phyloP scores from a whole-genome alignment of 345 rosid genomes.

The Raphanus raphanistrum region DNA sequence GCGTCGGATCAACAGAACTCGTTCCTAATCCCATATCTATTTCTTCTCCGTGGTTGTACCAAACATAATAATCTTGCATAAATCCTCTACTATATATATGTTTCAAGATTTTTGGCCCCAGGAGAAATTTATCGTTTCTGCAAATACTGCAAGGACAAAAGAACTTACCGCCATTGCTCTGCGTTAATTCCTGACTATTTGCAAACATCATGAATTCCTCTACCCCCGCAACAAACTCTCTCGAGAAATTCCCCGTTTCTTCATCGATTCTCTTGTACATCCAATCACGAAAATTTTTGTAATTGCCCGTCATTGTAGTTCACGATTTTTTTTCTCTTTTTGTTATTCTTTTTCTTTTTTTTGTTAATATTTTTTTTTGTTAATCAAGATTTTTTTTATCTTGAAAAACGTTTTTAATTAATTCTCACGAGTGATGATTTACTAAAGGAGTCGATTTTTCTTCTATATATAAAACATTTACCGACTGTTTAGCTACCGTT shows the following conservation, averaged over 20 bases:
- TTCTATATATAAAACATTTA: neutral
- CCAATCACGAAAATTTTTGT: neutral
- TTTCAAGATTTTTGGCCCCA: neutral
- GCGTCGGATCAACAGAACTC: too few species aligned
- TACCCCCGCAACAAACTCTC: neutral
- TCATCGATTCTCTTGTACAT: neutral
- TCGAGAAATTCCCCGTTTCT: neutral
- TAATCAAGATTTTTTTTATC: too few species aligned
- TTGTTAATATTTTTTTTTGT: too few species aligned
- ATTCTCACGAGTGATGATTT: too few species aligned
- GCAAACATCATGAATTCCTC: neutral
- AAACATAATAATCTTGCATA: too few species aligned
- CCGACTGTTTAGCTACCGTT: neutral
- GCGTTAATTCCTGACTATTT: neutral
- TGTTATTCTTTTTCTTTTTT: too few species aligned
- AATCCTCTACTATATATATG: neutral
- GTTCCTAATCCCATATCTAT: too few species aligned
- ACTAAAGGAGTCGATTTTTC: too few species aligned
- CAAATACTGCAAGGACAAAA: neutral
- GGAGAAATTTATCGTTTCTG: neutral
- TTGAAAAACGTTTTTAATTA: too few species aligned
- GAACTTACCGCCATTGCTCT: neutral
- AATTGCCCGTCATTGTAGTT: neutral
- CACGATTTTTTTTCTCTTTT: neutral
- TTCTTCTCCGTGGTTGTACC: too few species aligned